These are phyloP conservation scores for Entamoeba moshkovskii DNA, from an alignment of 208 protist genomes.

Conservation along the genomic window DNA sequence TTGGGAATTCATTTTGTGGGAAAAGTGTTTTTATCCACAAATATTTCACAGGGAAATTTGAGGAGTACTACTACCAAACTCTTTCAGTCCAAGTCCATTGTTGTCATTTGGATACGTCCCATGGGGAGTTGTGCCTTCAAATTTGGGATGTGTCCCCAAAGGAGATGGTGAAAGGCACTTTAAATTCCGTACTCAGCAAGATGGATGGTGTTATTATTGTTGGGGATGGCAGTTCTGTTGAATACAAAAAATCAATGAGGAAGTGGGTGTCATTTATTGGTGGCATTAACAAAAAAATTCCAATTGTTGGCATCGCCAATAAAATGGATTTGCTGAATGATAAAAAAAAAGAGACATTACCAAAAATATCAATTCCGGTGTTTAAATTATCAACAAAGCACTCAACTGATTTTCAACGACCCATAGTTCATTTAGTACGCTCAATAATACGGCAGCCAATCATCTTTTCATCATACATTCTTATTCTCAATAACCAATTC, in stretches of 20 bases:
- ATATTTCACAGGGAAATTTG: neutral
- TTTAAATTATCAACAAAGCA: neutral
- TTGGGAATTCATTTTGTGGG: neutral
- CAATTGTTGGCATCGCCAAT: neutral
- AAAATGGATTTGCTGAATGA: neutral
- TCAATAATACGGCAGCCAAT: neutral
- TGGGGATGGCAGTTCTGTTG: neutral
- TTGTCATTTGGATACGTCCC: neutral
- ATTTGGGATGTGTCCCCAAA: neutral
- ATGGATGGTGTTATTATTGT: neutral
- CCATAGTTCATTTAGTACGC: neutral
- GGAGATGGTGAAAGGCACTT: neutral
- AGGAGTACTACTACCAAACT: neutral
- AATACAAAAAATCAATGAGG: neutral
- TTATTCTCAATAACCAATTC: neutral
- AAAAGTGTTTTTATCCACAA: neutral
- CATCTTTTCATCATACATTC: neutral
- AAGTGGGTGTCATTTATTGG: neutral
- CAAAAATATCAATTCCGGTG: neutral
- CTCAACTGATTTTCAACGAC: neutral
- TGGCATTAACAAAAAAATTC: neutral
- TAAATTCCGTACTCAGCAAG: neutral
- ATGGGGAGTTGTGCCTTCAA: neutral
- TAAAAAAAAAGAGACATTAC: neutral
- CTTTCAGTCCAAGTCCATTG: neutral